Base-by-base conservation (phyloP, 371 early-diverging fungal species). In the Lichtheimia ramosa region DNA sequence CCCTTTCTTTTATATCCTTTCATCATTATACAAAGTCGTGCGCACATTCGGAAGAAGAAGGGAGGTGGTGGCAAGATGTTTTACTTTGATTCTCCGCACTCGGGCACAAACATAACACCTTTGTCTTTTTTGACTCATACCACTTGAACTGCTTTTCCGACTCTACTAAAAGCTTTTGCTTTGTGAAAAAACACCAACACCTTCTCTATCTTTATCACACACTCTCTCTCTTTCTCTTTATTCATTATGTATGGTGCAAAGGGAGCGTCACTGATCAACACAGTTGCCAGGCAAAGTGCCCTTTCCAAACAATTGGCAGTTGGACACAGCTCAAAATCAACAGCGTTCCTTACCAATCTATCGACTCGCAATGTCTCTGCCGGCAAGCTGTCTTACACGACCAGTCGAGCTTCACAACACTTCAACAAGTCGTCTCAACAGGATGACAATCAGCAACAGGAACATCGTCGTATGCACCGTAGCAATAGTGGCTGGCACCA, bases 361-460 rank as follows among this genome's bases (percentile, higher is more conserved):
- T 69, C 75, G 18, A 28, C 77, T 1, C 81, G 77, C 48, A 73
- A 75, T 62, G 70, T 71, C 12, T 74, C 79, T 25, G 65, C 69
- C 43, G 74, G 67, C 27, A 80, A 80, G 43, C 56, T 81, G 4
- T 70, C 75, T 20, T 77, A 77, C 40, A 69, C 77, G n/a, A 81
- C 77, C 25, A 61, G 68, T 28, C 66, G 73, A 13, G 64, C 69
- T 23, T 64, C 65, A 0, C 50, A 69, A 2, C 70, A 71, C 10
- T 61, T 58, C 48, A 63, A 70, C 48, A 69, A 71, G 21, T 58
- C 53, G 20, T 16, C 50, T 2, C 56, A 50, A 34, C 40, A 58
- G 24, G 66, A 69, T 50, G 49, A 39, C 20, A 65, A 57, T 23
- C 54, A 62, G 20, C 52, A 69, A 48, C 58, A 63, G 24, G 10